A percentile compares a stretch with the other conserved stretches of the same genome.
These are phyloP conservation scores for Parathielavia appendiculata DNA, from an alignment of 495 filamentous ascomycete genomes.

Conservation along the genomic window DNA sequence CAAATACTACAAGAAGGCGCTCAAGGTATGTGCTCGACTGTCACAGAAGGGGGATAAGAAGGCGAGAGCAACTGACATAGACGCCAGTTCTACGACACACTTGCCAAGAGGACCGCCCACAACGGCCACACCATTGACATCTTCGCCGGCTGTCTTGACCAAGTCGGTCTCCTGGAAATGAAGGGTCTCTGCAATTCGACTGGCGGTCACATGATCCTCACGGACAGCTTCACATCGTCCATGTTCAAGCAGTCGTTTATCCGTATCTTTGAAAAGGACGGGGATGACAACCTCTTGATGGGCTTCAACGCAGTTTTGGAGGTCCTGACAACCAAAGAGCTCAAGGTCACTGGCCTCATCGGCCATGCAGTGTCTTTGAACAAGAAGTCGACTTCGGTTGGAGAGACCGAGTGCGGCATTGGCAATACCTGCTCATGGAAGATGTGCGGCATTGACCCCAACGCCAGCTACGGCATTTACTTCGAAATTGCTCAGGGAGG, in stretches of 20 bases:
- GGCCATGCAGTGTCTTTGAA: constrained; percentile 94
- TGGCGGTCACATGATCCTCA: constrained; percentile 96
- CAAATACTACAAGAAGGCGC: constrained; percentile 98
- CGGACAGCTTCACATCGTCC: constrained; percentile 97
- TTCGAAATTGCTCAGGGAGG: constrained; percentile 97
- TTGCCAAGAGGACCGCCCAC: constrained; percentile 93
- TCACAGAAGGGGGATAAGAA: not conserved
- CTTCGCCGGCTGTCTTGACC: constrained; percentile 96
- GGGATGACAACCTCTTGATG: constrained; percentile 90
- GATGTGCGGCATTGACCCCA: constrained; percentile 96
- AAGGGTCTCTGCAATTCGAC: constrained; percentile 95
- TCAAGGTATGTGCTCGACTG: constrained; percentile 61
- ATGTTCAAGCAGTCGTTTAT: constrained; percentile 99
- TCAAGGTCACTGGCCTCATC: constrained; percentile 98
- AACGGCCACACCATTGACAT: constrained; percentile 98
- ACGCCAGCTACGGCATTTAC: constrained; percentile 90
- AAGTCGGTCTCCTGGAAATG: constrained; percentile 98
- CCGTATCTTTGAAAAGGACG: constrained; percentile 95
- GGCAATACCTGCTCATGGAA: constrained; percentile 99
- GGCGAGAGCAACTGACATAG: constrained; percentile 24
- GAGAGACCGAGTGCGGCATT: constrained; percentile 97
- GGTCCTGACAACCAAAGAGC: constrained; percentile 93
- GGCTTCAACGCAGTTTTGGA: constrained; percentile 97
- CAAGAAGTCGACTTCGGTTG: constrained; percentile 96
- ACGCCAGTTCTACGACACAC: constrained; percentile 85